Base-by-base conservation (phyloP, 2,329 filamentous ascomycete genomes). In the Graphilbum fragrans region DNA sequence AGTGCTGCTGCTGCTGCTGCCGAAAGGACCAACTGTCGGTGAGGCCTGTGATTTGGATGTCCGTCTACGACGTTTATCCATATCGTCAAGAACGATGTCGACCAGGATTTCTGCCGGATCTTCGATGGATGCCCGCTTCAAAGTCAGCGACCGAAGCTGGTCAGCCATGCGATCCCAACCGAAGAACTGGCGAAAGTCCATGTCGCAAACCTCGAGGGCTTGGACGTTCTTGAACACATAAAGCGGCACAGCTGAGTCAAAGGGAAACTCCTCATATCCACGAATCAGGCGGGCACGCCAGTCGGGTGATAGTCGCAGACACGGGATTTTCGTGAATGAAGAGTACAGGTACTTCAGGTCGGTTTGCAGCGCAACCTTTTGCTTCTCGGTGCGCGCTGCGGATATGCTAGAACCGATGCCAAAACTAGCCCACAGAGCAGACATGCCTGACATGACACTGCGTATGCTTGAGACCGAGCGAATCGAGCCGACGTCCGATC, bases 391-490 rank as follows among this genome's bases (percentile, higher is more conserved):
- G 57, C 88, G 85, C 49, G 86, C 82, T 38, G 77, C 76, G 34
- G 83, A 80, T 53, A 86, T 86, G 60, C 81, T 83, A 35, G 84
- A 80, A 45, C 80, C 80, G 22, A 95, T 74, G 20, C 88, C 84
- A 50, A 96, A 80, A 53, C 81, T 87, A 19, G 86, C 82, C 90
- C 88, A 96, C 36, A 96, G 66, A 14, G 85, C 80, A 44, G 87
- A 92, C 83, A 98, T 94, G 60, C 85, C 86, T 22, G 92, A 94
- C 84, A 96, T 90, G 55, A 94, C 88, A 60, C 90, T 96, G 58
- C 90, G 81, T 50, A 98, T 86, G 64, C 92, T 96, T 20, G 90
- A 94, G 34, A 95, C 87, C 7, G 92, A 96, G 55, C 88, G 87
- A 50, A 96, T 86, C 2, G 92, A 96, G 52, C 86, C 86, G 42